These are phyloP conservation scores for Didymella lethalis DNA, from an alignment of 2,329 filamentous ascomycete species.

Conservation along the genomic window DNA sequence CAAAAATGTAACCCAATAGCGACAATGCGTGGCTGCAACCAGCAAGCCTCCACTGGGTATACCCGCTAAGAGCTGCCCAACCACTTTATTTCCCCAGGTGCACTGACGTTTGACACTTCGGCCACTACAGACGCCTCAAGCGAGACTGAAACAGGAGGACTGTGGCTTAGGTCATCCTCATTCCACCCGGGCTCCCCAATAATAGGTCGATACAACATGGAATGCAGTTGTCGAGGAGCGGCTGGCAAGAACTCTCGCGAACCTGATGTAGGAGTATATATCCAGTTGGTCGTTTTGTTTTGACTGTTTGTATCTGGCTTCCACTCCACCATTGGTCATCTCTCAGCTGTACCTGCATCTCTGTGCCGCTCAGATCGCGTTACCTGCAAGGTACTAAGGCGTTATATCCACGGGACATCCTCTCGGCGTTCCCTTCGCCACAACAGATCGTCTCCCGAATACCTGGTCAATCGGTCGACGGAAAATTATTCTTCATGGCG, in stretches of 20 bases:
- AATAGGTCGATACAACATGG: constrained; percentile 41
- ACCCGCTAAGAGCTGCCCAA: constrained; percentile 35
- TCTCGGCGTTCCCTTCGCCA: constrained; percentile 22
- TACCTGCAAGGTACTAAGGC: constrained; percentile 38
- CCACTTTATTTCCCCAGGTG: constrained; percentile 27
- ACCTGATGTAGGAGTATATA: constrained; percentile 44
- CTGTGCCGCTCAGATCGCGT: constrained; percentile 22
- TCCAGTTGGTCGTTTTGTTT: constrained; percentile 48
- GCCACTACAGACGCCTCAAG: constrained; percentile 30
- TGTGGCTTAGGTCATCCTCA: constrained; percentile 44
- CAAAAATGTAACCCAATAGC: constrained; percentile 28
- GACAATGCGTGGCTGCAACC: constrained; percentile 37
- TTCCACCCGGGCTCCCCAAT: constrained; percentile 47
- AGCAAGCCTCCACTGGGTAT: constrained; percentile 33
- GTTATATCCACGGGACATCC: constrained; percentile 28
- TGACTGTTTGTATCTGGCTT: constrained; percentile 39
- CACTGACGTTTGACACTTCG: constrained; percentile 28
- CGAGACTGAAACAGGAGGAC: constrained; percentile 37
- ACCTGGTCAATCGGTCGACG: constrained; percentile 33
- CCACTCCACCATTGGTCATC: constrained; percentile 41
- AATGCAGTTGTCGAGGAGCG: constrained; percentile 45
- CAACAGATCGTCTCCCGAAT: constrained; percentile 27
- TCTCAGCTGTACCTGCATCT: constrained; percentile 38
- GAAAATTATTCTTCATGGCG: constrained; percentile 40
- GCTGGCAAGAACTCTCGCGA: constrained; percentile 43